Base-by-base conservation (phyloP, 768 basidiomycete genomes). In the Cystobasidium ongulense region DNA sequence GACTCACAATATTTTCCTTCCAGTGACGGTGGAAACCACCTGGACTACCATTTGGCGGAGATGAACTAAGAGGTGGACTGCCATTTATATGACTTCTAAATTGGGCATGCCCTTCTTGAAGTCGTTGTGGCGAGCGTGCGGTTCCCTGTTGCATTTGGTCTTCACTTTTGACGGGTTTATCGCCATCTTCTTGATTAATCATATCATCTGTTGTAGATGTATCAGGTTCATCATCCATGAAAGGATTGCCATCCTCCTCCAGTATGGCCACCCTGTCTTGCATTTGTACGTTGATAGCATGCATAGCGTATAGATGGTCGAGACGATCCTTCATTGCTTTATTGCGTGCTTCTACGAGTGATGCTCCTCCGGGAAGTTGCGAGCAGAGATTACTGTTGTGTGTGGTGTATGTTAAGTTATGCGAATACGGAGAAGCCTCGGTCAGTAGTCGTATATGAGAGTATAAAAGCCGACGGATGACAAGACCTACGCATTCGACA, bases 281-380 rank as follows among this genome's bases (percentile, higher is more conserved):
- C 53, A 71, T 11, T 31, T 59, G 68, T 3, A 52, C 29, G 25
- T 59, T 59, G 54, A 71, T 71, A 4, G 33, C 54, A 8, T 59
- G 52, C 52, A 71, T 43, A 21, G 33, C 21, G 35, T 71, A 71
- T 4, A 71, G 53, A 31, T 71, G 54, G 3, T 71, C 29, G 3
- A 71, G 36, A 8, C 68, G 23, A 11, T 46, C 53, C 17, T 59
- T 36, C 23, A 71, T 33, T 36, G 68, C 68, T 7, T 71, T 54
- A 21, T 57, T 52, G n/a, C 68, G 33, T 8, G 1, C 27, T 54
- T 36, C 29, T 11, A 71, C 54, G 21, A 17, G 10, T n/a, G 17
- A 10, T 54, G 4, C 18, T 35, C 68, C 68, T 5, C 68, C 68
- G 8, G 68, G 68, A 23, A 71, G 35, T 8, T 21, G 21, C 5